Evolutionary conservation across 2,329 filamentous ascomycete species (phyloP).

Genomic region (Apiospora sp.): DNA sequence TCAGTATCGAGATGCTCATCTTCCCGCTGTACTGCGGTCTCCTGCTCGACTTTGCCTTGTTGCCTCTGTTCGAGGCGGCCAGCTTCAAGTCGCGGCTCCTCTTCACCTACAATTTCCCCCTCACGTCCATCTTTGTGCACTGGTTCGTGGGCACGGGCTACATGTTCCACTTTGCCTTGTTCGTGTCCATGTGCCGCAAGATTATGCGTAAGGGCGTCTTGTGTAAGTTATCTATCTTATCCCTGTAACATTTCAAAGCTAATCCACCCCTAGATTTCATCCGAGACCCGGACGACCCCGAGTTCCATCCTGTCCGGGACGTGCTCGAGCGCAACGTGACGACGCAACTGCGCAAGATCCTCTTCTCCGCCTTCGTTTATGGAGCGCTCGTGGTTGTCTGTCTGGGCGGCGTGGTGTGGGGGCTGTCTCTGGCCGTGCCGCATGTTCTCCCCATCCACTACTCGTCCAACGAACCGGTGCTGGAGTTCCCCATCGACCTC

Average conservation of each 20-base stretch:
- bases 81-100: constrained; percentile 78
- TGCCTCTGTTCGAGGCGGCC: constrained; percentile 87
- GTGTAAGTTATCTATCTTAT: constrained; percentile 65
- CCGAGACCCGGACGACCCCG: constrained; percentile 95
- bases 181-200: constrained; percentile 98
- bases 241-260: accelerated
- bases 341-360: constrained; percentile 93
- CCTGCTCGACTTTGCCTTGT: constrained; percentile 84
- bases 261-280: constrained; percentile 76
- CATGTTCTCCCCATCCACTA: constrained; percentile 90
- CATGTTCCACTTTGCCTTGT: constrained; percentile 99
- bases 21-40: constrained; percentile 96
- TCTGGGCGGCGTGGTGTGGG: constrained; percentile 95
- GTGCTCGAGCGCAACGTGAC: constrained; percentile 92
- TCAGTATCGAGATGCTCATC: constrained; percentile 98
- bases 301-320: constrained; percentile 96
- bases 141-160: constrained; percentile 99
- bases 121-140: constrained; percentile 94
- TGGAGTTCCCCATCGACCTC: constrained; percentile 94
- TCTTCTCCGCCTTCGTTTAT: constrained; percentile 95
- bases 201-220: constrained; percentile 95
- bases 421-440: constrained; percentile 72
- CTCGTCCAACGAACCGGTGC: constrained; percentile 87
- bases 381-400: constrained; percentile 92
- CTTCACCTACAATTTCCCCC: constrained; percentile 80